Evolutionary conservation across 2,329 filamentous ascomycete genomes (phyloP), one percentile per base, ranked within the genome.

Genomic region (Paecilomyces variotii): DNA sequence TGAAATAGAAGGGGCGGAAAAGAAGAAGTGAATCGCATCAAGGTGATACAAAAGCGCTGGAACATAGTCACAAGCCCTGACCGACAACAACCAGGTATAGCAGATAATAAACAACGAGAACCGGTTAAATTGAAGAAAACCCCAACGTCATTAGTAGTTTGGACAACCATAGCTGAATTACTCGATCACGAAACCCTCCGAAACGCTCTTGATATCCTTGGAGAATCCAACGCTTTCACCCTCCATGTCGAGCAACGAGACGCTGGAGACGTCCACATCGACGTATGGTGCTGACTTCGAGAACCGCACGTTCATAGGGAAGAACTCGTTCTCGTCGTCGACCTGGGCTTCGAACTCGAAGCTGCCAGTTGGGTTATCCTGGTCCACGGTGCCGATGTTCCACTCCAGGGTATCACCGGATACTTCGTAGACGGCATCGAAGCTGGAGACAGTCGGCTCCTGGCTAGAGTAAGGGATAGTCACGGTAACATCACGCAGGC

Each of bases 331-430:
- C 72, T 97, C 94, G 66, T 93, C 85, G 65, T 92, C 90, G 57
- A 86, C 90, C 72, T 90, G 86, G 1, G 91, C 91, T 76, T 97
- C 94, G 65, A 99, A 97, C 74, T 99, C 94, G 69, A 99, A 97
- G 53, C 89, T 88, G 19, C 94, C 94, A 49, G 81, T 91, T 19
- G 87, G 78, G 72, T 94, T 96, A 59, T 87, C 87, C 55, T 91
- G 87, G 68, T 92, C 89, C 49, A 97, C 87, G 3, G 85, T 84
- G 61, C 94, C 93, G 67, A 99, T 89, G 50, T 87, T 89, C 94
- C 94, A 99, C 72, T 97, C 93, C 59, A 99, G 76, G 72, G 87
- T 90, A 73, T 97, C 93, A 27, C 92, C 94, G 4, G 90, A 89
- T 49, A 97, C 90, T 72, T 97, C 91, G 68, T 97, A 99, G 2